Evolutionary conservation across 1,139 yeast species (phyloP), one percentile per base, ranked within the genome.

Genomic region (Yamadazyma diospyri): DNA sequence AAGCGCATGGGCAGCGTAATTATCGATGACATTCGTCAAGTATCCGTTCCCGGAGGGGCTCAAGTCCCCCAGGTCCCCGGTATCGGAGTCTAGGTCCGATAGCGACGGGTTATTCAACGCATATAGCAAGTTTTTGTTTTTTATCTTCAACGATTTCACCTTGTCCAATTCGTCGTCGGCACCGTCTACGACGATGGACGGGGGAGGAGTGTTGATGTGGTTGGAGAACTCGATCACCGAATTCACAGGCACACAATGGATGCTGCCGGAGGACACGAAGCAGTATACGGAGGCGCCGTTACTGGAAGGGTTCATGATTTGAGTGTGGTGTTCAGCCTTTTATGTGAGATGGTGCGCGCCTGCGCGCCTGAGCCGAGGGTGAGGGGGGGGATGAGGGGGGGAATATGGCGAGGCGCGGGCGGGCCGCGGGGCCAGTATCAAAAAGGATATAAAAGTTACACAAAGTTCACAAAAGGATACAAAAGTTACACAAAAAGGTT

Each of bases 71-170:
- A 22, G 26, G 6, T 40, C 45, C 19, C 43, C 40, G 8, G 48
- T 36, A 25, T 64, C 70, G 1, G 57, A 52, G 29, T 66, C 72
- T 8, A 42, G 17, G 37, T 67, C 73, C 1, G 70, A 62, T 23
- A 60, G 46, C 6, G 69, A 61, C 5, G 74, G 73, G 43, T 69
- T 68, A 43, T 69, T 69, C 26, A 69, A 51, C 32, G 63, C 52
- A 45, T 68, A 69, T 26, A 69, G 46, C 12, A 68, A 50, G 46
- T 67, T 69, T 36, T 57, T 59, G 39, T 61, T 61, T 36, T 55
- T 57, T 25, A 63, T 47, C 39, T 61, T 62, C 8, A 27, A 13
- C 12, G 27, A 6, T 13, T 4, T 17, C 12, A 10, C 25, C 14
- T 27, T 33, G 5, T 35, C 18, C 14, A 29, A 32, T 18, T 25